Percentiles rank a stretch among this genome's conserved stretches.
Evolutionary conservation across 345 rosid species (phyloP).

Genomic region (Eucalyptus marginata): DNA sequence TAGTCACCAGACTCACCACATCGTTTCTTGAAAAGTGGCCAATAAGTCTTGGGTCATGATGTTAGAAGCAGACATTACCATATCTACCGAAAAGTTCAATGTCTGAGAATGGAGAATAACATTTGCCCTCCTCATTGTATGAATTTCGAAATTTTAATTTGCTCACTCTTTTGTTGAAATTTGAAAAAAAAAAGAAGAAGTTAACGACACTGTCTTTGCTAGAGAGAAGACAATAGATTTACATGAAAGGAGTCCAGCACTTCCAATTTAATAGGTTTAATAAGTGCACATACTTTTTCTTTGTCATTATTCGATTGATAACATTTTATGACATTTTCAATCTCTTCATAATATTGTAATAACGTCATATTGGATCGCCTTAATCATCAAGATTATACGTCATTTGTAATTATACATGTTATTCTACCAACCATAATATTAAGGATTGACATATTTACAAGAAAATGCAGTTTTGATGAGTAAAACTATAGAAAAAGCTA

Average conservation of each 20-base stretch:
- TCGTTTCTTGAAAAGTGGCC: not conserved
- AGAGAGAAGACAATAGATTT: not conserved
- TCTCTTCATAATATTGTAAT: not conserved
- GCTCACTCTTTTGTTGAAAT: not conserved
- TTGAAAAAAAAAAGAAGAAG: accelerated
- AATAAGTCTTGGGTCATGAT: not conserved
- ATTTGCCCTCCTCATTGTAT: not conserved
- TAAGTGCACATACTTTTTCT: not conserved
- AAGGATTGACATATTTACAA: not conserved
- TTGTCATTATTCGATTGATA: not conserved
- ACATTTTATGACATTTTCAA: not conserved
- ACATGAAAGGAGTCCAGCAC: not conserved
- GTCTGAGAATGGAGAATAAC: not conserved
- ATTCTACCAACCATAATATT: not conserved
- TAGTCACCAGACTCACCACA: not conserved
- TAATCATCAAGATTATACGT: not conserved
- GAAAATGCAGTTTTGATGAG: not conserved
- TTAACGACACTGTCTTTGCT: not conserved
- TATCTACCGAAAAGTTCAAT: not conserved
- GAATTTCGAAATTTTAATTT: not conserved
- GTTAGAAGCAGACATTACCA: not conserved
- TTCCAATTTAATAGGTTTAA: not conserved
- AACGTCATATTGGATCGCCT: accelerated
- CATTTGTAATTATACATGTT: not conserved
- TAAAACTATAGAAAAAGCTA: not conserved